phyloP scores from a whole-genome alignment of 2,329 filamentous ascomycete genomes.

The Atkinsonella hypoxylon region DNA sequence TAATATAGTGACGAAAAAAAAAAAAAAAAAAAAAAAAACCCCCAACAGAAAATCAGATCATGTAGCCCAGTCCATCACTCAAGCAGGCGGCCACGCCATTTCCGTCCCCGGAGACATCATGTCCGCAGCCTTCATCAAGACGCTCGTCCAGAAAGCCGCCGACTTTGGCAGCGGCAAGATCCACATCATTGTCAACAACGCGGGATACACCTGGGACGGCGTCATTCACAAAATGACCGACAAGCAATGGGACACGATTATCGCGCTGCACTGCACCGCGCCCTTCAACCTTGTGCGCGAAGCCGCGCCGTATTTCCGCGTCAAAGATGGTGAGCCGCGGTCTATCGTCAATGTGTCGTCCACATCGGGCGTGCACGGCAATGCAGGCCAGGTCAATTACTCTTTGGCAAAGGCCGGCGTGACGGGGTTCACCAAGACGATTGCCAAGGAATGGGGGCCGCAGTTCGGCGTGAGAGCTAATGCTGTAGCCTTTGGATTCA shows the following conservation, averaged over 20 bases:
- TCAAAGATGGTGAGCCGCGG: constrained; percentile 68
- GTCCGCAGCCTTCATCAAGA: constrained; percentile 55
- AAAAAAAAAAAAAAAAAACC: background rate
- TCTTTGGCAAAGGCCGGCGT: constrained; percentile 75
- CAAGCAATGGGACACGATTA: constrained; percentile 84
- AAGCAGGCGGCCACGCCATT: constrained; percentile 53
- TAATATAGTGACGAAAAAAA: too few relatives aligned
- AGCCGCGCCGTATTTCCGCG: constrained; percentile 76
- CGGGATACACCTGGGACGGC: constrained; percentile 85
- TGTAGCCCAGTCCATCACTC: constrained; percentile 60
- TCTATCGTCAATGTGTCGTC: constrained; percentile 75
- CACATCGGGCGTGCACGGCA: constrained; percentile 73
- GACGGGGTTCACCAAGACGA: constrained; percentile 72
- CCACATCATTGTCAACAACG: constrained; percentile 85
- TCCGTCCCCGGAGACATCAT: constrained; percentile 69
- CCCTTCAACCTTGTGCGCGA: constrained; percentile 75
- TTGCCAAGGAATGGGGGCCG: constrained; percentile 87
- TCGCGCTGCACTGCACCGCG: constrained; percentile 71
- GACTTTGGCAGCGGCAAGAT: constrained; percentile 80
- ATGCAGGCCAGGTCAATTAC: constrained; percentile 88
- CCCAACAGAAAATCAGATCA: constrained; percentile 44
- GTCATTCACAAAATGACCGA: constrained; percentile 89
- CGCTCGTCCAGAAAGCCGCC: constrained; percentile 62
- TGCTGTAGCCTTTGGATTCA: constrained; percentile 74
- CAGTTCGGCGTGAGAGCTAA: constrained; percentile 72